Base-by-base conservation (phyloP, 768 basidiomycete species). In the Mycena albidolilacea region DNA sequence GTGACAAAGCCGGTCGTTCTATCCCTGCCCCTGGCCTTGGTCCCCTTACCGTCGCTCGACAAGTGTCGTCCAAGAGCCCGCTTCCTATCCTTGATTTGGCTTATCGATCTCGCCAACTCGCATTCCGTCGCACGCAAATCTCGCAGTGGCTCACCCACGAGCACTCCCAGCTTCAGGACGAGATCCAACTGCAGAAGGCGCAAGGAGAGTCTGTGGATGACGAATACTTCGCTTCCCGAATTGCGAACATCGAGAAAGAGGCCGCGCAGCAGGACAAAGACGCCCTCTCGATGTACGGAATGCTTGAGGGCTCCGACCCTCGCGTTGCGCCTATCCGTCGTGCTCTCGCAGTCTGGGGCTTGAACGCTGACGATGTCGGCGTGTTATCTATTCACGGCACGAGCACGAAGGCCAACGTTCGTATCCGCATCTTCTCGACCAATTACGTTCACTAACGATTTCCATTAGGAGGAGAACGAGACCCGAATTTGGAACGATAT, bases 1-100 rank as follows among this genome's bases (percentile, higher is more conserved):
- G 95, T 77, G 98, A 99, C 87, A 99, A 99, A 85, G 97, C 98
- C 72, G 98, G 98, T 19, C 96, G 98, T 62, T 98, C 97, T 5
- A 92, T 99, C 69, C 98, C 98, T 57, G 98, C 98, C 71, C 98
- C 98, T 61, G 98, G 98, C 69, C 92, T 93, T 71, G 98, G 98
- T 76, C 94, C 96, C 37, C 89, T 99, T 48, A 90, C 92, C 11
- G 91, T 97, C 68, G 98, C 96, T 15, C 90, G 96, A 73, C 92
- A 99, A 85, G 84, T 97, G 55, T 87, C 92, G 9, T 90, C 94
- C 2, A 93, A 93, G 78, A 89, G 94, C 69, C 91, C 95, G 43
- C 85, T 93, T 12, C 94, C 93, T 6, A 90, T 94, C 69, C 92
- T 99, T 71, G 91, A 95, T 78, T 81, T 98, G 76, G 88, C 90